Evolutionary conservation across 306 rosid genomes (phyloP).

Genomic region (cucumber (Cucumis sativus)): DNA sequence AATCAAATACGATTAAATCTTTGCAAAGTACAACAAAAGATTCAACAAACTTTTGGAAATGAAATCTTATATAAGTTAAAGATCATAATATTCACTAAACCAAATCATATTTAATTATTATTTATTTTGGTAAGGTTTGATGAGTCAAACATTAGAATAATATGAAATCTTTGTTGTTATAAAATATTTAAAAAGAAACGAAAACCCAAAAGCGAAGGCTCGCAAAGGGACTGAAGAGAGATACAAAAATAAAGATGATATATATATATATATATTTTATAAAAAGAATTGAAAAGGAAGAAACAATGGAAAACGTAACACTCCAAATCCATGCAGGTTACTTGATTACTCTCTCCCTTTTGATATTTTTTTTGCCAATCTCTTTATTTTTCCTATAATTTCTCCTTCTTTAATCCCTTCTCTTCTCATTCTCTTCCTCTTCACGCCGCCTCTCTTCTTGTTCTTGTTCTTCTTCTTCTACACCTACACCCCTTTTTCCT

Average conservation of each 20-base stretch:
- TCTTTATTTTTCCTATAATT: slow-evolving; percentile 3
- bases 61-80: no score
- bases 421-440: slow-evolving; percentile 15
- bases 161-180: background rate
- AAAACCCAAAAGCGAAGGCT: background rate
- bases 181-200: background rate
- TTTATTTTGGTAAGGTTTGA: no score
- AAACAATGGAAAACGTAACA: slow-evolving; percentile 7
- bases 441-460: slow-evolving; percentile 38
- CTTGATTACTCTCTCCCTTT: background rate
- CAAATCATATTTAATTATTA: no score
- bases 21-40: no score
- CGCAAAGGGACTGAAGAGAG: background rate
- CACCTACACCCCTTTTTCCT: background rate
- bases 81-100: no score
- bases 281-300: background rate
- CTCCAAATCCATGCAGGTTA: slow-evolving; percentile 10
- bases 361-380: slow-evolving; percentile 1
- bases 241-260: no score
- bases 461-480: slow-evolving; percentile 10
- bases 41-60: no score
- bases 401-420: slow-evolving; percentile 2
- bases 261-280: no score
- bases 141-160: background rate
- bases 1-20: no score